A percentile compares a stretch with the other conserved stretches of the same genome.
phyloP scores from a whole-genome alignment of 805 yeast genomes.

The Novakomyces olei region DNA sequence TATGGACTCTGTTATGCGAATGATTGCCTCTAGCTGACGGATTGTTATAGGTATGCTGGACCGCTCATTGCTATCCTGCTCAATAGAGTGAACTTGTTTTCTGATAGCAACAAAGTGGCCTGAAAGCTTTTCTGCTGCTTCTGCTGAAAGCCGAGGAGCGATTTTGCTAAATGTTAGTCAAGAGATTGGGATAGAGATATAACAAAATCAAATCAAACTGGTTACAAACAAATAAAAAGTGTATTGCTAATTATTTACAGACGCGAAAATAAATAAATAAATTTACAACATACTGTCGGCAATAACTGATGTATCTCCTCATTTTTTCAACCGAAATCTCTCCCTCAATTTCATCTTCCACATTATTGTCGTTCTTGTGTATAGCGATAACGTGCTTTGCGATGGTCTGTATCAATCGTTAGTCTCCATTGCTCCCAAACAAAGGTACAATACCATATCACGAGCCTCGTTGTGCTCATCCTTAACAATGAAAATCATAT shows the following conservation, averaged over 20 bases:
- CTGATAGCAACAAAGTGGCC: slow-evolving; percentile 85
- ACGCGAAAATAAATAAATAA: background rate
- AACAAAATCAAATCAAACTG: too few relatives aligned
- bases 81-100: slow-evolving; percentile 58
- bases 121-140: slow-evolving; percentile 73
- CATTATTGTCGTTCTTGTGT: slow-evolving; percentile 52
- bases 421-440: background rate
- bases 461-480: slow-evolving; percentile 77
- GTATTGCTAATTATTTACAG: too few relatives aligned
- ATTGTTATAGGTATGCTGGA: slow-evolving; percentile 93
- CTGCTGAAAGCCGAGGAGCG: slow-evolving; percentile 77
- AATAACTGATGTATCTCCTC: slow-evolving; percentile 82
- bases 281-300: slow-evolving; percentile 27
- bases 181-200: background rate
- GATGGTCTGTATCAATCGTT: slow-evolving; percentile 32
- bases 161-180: slow-evolving; percentile 25
- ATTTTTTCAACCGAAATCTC: slow-evolving; percentile 77
- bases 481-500: slow-evolving; percentile 91
- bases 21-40: slow-evolving; percentile 91
- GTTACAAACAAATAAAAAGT: too few relatives aligned
- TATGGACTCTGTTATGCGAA: slow-evolving; percentile 81
- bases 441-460: slow-evolving; percentile 42
- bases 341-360: slow-evolving; percentile 23
- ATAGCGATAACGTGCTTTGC: slow-evolving; percentile 90
- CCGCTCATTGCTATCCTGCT: slow-evolving; percentile 60